These are phyloP conservation scores for Phyllosticta paracitricarpa DNA, from an alignment of 2,329 filamentous ascomycete genomes.

Conservation along the genomic window DNA sequence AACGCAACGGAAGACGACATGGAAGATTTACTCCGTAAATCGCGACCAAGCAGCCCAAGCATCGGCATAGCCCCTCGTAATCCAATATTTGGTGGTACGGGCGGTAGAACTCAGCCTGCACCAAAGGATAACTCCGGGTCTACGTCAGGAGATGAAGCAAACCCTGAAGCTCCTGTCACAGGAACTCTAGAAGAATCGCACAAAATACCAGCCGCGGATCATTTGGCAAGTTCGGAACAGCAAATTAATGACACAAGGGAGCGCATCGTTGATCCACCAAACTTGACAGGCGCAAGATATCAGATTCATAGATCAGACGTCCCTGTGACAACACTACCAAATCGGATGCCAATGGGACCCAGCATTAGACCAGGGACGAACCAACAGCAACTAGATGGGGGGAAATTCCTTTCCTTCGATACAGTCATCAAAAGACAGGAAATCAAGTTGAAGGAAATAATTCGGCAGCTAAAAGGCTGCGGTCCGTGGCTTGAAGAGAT, in stretches of 20 bases:
- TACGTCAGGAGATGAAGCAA: not conserved
- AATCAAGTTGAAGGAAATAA: conserved; percentile 31
- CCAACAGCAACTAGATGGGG: not conserved
- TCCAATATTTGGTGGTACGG: not conserved
- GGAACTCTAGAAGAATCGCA: not conserved
- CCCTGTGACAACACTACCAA: not conserved
- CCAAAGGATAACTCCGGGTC: not conserved
- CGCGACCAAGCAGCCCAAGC: conserved; percentile 4
- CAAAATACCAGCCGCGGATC: not conserved
- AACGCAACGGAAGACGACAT: not conserved
- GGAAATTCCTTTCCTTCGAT: conserved; percentile 1
- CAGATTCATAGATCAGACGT: too few relatives aligned
- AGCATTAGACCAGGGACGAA: conserved; percentile 6
- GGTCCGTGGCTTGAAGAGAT: not conserved
- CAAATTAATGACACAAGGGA: too few relatives aligned
- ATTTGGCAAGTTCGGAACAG: too few relatives aligned
- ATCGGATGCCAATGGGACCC: not conserved
- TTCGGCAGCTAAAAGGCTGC: conserved; percentile 27
- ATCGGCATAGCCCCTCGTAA: conserved; percentile 1
- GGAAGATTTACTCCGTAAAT: not conserved
- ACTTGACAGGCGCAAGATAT: too few relatives aligned
- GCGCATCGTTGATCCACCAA: too few relatives aligned
- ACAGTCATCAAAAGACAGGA: conserved; percentile 14
- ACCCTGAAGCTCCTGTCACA: not conserved
- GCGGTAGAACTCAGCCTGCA: not conserved